Base-by-base conservation (phyloP, 73 alveolate species). In the Paramecium sexaurelia region DNA sequence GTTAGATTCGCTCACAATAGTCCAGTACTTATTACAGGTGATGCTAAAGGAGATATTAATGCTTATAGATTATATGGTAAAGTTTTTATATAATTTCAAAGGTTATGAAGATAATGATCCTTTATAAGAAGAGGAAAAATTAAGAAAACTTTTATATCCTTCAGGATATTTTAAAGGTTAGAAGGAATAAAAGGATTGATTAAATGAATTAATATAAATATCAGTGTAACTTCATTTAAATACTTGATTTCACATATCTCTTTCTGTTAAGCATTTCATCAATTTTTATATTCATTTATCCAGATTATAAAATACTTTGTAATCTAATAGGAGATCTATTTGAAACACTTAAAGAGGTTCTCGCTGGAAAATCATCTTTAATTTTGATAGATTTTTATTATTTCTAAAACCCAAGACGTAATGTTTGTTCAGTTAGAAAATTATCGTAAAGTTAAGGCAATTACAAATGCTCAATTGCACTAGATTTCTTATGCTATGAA, bases 11-110 rank as follows among this genome's bases (percentile, higher is more conserved):
- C 97, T 39, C 91, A 94, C 27, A 95, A 95, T 10, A 94, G 98
- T 75, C 99, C 99, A 45, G 97, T 98, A n/a, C 87, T 98, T 27
- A 97, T 97, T 13, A 95, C 99, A 20, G 99, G 99, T n/a, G 97
- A 97, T 93, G 73, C 94, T 43, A 90, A 75, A 45, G 99, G 99
- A 51, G 92, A 91, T 36, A 96, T 98, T 26, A 96, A 97, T 92
- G 97, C 96, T 32, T 97, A 95, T 92, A 96, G 99, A 91, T 90
- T 96, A 68, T 92, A 97, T 69, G 94, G 94, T 88, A 88, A 24
- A 26, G 6, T 7, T 15, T 7, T 55, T 6, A 26, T 37, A 19
- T 10, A 24, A 1, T 39, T 10, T 10, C 17, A 0, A 10, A 88
- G 94, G 94, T 35, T 88, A 88, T 39, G 94, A 88, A 33, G 94